Conservation (phyloP, 2,329 filamentous ascomycete genomes). For the Immersiporthe knoxdaviesiana region DNA sequence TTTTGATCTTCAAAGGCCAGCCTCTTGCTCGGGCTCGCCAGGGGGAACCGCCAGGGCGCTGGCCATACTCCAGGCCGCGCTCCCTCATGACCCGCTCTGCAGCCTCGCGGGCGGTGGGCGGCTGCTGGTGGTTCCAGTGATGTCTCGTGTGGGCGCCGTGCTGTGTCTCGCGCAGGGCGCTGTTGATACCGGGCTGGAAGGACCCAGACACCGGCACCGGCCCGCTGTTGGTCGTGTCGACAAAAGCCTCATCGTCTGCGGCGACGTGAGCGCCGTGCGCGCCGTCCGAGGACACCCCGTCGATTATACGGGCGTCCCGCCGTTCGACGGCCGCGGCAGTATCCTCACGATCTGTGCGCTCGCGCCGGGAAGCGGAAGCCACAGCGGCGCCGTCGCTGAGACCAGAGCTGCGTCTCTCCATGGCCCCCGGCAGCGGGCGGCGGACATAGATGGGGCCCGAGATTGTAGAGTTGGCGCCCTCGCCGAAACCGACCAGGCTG, state of each 20-base stretch:
- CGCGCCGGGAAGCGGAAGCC: conserved; percentile 38
- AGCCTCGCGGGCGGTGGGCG: conserved; percentile 50
- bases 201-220: conserved; percentile 51
- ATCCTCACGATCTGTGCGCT: conserved; percentile 37
- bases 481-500: conserved; percentile 88
- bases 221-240: conserved; percentile 67
- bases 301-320: conserved; percentile 66
- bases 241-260: conserved; percentile 55
- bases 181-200: conserved; percentile 41
- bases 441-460: conserved; percentile 74
- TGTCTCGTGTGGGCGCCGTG: conserved; percentile 32
- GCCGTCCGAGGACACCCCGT: conserved; percentile 66
- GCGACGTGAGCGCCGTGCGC: conserved; percentile 40
- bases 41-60: conserved; percentile 43
- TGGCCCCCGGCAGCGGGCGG: conserved; percentile 47
- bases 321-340: conserved; percentile 54
- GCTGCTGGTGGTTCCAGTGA: conserved; percentile 38
- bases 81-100: conserved; percentile 69
- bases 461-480: conserved; percentile 84
- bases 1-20: conserved; percentile 63
- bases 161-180: conserved; percentile 43
- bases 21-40: conserved; percentile 52
- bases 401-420: conserved; percentile 57
- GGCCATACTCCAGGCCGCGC: conserved; percentile 54
- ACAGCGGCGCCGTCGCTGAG: conserved; percentile 50